Conservation (phyloP, 2,329 filamentous ascomycete genomes). For the Calonectria fujianensis region DNA sequence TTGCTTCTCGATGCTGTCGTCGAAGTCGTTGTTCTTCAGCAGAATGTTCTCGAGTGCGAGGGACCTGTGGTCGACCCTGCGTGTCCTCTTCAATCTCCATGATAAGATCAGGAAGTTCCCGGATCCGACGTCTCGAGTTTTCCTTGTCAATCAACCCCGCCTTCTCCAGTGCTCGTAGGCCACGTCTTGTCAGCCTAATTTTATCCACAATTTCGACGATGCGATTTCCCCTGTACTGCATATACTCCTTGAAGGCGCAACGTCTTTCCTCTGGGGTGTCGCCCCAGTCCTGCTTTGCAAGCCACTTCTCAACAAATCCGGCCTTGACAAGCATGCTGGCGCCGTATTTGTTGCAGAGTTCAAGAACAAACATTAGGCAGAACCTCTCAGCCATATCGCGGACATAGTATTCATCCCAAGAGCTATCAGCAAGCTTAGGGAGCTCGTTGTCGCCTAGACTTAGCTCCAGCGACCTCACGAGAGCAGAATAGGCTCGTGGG, state of each 20-base stretch:
- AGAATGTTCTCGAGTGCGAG: constrained; percentile 70
- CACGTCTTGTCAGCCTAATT: constrained; percentile 69
- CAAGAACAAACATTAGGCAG: constrained; percentile 74
- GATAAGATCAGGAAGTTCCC: constrained; percentile 57
- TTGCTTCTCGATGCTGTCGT: constrained; percentile 87
- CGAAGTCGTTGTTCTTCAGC: constrained; percentile 83
- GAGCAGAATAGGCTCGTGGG: constrained; percentile 71
- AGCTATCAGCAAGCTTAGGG: constrained; percentile 71
- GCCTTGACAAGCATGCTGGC: constrained; percentile 76
- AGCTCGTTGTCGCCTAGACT: constrained; percentile 70
- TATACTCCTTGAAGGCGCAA: constrained; percentile 73
- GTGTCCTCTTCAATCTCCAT: constrained; percentile 59
- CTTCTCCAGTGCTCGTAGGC: constrained; percentile 70
- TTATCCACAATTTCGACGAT: constrained; percentile 72
- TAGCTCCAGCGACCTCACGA: constrained; percentile 77
- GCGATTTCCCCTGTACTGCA: constrained; percentile 69
- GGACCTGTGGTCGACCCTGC: constrained; percentile 52
- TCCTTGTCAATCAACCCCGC: constrained; percentile 67
- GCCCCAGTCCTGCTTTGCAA: constrained; percentile 84
- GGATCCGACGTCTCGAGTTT: constrained; percentile 54
- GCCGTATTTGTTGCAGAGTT: constrained; percentile 77
- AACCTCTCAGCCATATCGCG: constrained; percentile 78
- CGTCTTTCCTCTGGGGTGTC: constrained; percentile 69
- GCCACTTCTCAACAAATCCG: constrained; percentile 82
- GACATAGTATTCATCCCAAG: constrained; percentile 78